Base-by-base conservation (phyloP, 352 stramenopile species). In the Labyrinthula sp. region DNA sequence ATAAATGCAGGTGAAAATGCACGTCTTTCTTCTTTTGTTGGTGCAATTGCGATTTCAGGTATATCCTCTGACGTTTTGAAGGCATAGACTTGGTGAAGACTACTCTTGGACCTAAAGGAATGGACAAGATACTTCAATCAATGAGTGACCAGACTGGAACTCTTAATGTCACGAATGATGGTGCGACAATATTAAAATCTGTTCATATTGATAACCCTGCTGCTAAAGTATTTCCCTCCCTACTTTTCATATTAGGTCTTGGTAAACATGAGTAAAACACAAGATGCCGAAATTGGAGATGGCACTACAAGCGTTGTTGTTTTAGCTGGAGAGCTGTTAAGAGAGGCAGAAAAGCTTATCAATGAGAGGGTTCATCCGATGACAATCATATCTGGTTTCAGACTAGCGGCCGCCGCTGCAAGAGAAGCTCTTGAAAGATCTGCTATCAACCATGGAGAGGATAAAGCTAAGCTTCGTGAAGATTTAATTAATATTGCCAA, bases 41-140 rank as follows among this genome's bases (percentile, higher is more conserved):
- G 90, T 45, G 89, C 89, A 30, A 97, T 97, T 61, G 86, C 90
- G 38, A 96, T 98, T 65, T 82, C 86, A n/a, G n/a, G n/a, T n/a
- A n/a, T n/a, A n/a, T n/a, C n/a, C n/a, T n/a, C n/a, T n/a, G n/a
- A n/a, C n/a, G n/a, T n/a, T n/a, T n/a, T n/a, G n/a, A n/a, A n/a
- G n/a, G n/a, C n/a, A n/a, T n/a, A 22, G 89, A 99, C 66, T 79
- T 99, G 56, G 89, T 99, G 21, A 97, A 97, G 68, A 95, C 89
- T 14, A 97, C 89, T 24, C 68, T 99, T 7, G 90, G 90, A 10
- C 90, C 90, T n/a, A 97, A 97, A 64, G 90, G 89, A 21, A 97
- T 98, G 86, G 89, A 98, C 69, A 99, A 99, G 64, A 97, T 99
- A 59, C 66, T 99, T 39, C 89, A 56, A 26, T 36, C 80, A 63